Evolutionary conservation across 352 stramenopile species (phyloP).

Genomic region (Thalassiosira livingstoniorum): DNA sequence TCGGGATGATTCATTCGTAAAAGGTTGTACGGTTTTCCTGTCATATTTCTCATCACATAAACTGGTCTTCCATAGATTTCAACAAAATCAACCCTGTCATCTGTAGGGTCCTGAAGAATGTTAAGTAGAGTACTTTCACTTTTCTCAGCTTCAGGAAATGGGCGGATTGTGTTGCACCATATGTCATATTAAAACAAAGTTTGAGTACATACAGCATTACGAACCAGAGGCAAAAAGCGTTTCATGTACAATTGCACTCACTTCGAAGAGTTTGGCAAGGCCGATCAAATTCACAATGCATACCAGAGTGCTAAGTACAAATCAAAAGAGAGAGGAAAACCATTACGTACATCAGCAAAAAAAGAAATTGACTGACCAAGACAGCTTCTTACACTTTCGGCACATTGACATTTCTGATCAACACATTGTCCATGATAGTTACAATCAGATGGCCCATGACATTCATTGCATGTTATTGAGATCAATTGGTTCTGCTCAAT

Average conservation of each 20-base stretch:
- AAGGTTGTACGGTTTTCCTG: conserved; percentile 38
- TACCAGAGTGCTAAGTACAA: conserved; percentile 17
- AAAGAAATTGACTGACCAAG: background rate
- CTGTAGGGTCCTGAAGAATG: conserved; percentile 22
- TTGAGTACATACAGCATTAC: background rate
- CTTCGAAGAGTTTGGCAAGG: conserved; percentile 45
- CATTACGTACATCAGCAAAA: background rate
- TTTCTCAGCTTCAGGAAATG: conserved; percentile 33
- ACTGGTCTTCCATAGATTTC: conserved; percentile 46
- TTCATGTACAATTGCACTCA: conserved; percentile 8
- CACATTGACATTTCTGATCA: conserved; percentile 22
- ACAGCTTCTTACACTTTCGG: conserved; percentile 10
- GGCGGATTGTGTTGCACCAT: background rate
- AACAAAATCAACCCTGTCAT: conserved; percentile 42
- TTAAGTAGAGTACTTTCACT: conserved; percentile 22
- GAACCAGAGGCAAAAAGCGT: background rate
- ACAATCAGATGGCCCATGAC: conserved; percentile 34
- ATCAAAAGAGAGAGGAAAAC: background rate
- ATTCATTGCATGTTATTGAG: conserved; percentile 50
- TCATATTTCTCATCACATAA: conserved; percentile 35
- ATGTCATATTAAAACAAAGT: background rate
- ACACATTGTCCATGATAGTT: conserved; percentile 55
- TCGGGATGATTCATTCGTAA: conserved; percentile 34
- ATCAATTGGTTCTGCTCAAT: conserved; percentile 11
- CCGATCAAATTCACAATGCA: conserved; percentile 27